Evolutionary conservation across 371 early-diverging fungal species (phyloP), one percentile per base, ranked within the genome.

Genomic region (Batkoa obscura): DNA sequence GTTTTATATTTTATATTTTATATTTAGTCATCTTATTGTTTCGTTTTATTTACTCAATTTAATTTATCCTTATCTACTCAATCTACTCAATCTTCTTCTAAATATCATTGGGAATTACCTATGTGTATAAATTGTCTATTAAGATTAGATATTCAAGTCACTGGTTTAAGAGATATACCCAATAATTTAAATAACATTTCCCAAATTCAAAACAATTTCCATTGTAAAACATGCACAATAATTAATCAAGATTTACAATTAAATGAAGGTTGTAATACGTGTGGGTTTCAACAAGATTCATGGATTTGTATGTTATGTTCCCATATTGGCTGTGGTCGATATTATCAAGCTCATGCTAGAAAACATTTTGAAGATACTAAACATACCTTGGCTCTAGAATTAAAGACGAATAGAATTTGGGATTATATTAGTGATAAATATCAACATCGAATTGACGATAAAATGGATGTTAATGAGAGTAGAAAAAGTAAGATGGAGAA

Each of bases 281-380:
- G 94, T 64, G 73, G 72, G 13, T 68, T 78, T 2, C 73, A 66
- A 1, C 78, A 78, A 23, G 78, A 81, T 58, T 70, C 94, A 15
- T 96, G 97, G 97, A 88, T 91, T 38, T 96, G 97, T 62, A 68
- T 94, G 54, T 78, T 94, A 30, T 96, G 97, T 65, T 94, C 91
- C 0, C 78, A 87, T 59, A 71, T 87, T 36, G 89, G 88, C 0
- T 89, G 89, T 60, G 88, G 88, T 6, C 66, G 86, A 23, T 74
- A 58, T 58, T 75, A 80, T 39, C 72, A 74, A 30, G 90, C 76
- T 2, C 95, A 95, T 61, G 95, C 95, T 0, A 80, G 82, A 43
- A 72, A 73, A 41, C 97, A 96, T 64, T 94, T 83, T 61, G 63
- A 63, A 45, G 76, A 76, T 33, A 87, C 89, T 0, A 63, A 68